phyloP scores from a whole-genome alignment of 192 early-diverging fungal species.

The Backusella westeae region DNA sequence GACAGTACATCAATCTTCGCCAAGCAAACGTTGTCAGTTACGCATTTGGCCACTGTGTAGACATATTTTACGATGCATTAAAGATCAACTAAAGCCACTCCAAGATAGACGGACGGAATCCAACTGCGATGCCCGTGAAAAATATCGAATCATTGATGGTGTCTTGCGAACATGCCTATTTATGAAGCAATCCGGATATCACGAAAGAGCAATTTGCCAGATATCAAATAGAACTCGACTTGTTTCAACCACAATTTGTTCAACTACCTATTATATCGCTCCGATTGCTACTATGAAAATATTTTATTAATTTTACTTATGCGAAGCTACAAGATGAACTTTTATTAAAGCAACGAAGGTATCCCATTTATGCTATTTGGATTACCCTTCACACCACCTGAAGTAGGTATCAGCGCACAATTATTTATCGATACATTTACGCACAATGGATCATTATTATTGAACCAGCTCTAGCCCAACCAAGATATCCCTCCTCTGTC shows the following conservation, averaged over 20 bases:
- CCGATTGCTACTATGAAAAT: no score
- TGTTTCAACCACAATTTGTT: constrained; percentile 36
- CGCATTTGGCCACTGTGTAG: constrained; percentile 41
- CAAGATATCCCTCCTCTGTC: background rate
- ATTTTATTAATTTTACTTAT: no score
- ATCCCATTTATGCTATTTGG: constrained; percentile 39
- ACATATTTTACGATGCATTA: constrained; percentile 46
- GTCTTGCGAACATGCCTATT: constrained; percentile 45
- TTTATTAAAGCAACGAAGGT: background rate
- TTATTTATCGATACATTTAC: constrained; percentile 41
- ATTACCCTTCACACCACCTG: constrained; percentile 41
- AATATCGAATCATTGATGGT: constrained; percentile 48
- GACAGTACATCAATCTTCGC: no score
- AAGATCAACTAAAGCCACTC: background rate
- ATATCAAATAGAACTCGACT: constrained; percentile 46
- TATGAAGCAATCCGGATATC: constrained; percentile 53
- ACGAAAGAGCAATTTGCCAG: constrained; percentile 51
- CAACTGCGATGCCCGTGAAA: constrained; percentile 23
- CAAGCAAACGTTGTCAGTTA: constrained; percentile 55
- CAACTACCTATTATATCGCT: background rate
- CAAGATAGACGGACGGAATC: background rate
- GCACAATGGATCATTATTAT: constrained; percentile 23
- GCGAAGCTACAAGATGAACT: no score
- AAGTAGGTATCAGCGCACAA: constrained; percentile 32
- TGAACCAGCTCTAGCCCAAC: constrained; percentile 20